phyloP scores from a whole-genome alignment of 164 flowering plant species.

The Macadamia integrifolia region DNA sequence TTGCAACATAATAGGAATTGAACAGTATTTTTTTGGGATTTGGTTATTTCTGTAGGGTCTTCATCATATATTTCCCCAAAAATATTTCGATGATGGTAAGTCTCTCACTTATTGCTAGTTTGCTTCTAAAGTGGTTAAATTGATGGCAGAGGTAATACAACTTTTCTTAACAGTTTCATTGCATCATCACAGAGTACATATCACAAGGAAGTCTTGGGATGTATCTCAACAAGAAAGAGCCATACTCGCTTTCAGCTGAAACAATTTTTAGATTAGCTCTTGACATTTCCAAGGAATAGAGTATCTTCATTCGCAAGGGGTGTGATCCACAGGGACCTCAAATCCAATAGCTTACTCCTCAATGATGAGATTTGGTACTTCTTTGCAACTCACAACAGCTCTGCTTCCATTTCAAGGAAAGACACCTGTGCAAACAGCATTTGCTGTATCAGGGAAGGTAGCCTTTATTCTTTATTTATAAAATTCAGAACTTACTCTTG shows the following conservation, averaged over 20 bases:
- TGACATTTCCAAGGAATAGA: slow-evolving; percentile 90
- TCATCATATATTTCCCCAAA: too few species aligned
- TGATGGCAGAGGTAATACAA: not conserved
- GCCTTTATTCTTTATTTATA: not conserved
- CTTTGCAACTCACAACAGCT: slow-evolving; percentile 87
- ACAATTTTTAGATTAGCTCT: slow-evolving; percentile 83
- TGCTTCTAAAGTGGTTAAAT: not conserved
- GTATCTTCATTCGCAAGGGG: slow-evolving; percentile 89
- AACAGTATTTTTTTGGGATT: too few species aligned
- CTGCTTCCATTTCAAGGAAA: slow-evolving; percentile 92
- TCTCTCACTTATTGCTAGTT: too few species aligned
- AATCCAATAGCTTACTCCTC: slow-evolving; percentile 76
- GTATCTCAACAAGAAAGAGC: slow-evolving; percentile 93
- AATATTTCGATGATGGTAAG: too few species aligned
- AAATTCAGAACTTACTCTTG: not conserved
- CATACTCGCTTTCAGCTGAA: slow-evolving; percentile 77
- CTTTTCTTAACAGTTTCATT: slow-evolving; percentile 57
- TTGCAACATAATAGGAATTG: too few species aligned
- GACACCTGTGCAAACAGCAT: slow-evolving; percentile 98
- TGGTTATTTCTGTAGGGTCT: too few species aligned
- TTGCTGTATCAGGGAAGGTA: slow-evolving; percentile 93
- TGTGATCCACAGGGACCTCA: slow-evolving; percentile 89
- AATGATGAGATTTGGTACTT: slow-evolving; percentile 83
- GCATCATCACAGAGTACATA: slow-evolving; percentile 94
- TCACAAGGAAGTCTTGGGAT: slow-evolving; percentile 89